These are phyloP conservation scores for Remersonia thermophila DNA, from an alignment of 2,329 filamentous ascomycete species.

Conservation along the genomic window DNA sequence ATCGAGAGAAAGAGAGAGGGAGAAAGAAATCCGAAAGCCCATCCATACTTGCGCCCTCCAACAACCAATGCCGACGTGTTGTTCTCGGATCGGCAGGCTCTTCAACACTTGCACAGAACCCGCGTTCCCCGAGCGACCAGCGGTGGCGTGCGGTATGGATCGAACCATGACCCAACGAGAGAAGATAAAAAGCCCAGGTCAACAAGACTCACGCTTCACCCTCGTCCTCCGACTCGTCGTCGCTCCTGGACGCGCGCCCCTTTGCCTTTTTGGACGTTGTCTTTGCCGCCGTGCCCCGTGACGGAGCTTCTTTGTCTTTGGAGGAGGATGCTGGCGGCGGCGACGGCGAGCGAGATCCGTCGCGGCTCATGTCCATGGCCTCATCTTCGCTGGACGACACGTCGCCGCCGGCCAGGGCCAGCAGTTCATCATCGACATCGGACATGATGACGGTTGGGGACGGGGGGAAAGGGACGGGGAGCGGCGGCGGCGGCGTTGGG, in stretches of 20 bases:
- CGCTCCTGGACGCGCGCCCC: constrained; percentile 31
- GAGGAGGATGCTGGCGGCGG: constrained; percentile 19
- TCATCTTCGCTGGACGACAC: constrained; percentile 49
- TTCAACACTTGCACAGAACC: too few species aligned
- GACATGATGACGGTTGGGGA: constrained; percentile 70
- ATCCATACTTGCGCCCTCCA: too few species aligned
- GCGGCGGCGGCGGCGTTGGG: background rate
- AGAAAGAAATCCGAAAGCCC: too few species aligned
- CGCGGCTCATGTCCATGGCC: constrained; percentile 40
- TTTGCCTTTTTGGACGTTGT: too few species aligned
- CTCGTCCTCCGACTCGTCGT: constrained; percentile 56
- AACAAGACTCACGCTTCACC: constrained; percentile 66
- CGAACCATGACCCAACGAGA: too few species aligned
- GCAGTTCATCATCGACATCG: constrained; percentile 84
- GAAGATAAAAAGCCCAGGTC: too few species aligned
- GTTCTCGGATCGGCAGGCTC: too few species aligned
- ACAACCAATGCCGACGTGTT: too few species aligned
- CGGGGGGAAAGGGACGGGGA: constrained; percentile 1
- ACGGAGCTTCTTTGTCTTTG: constrained; percentile 25
- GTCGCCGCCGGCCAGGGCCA: constrained; percentile 78
- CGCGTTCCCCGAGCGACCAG: too few species aligned
- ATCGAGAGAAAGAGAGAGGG: too few species aligned
- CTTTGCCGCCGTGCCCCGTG: constrained; percentile 27
- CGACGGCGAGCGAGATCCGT: constrained; percentile 39
- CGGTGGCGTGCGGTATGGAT: too few species aligned